A percentile compares a stretch with the other conserved stretches of the same genome.
These are phyloP conservation scores for maize (Zea mays) DNA, from an alignment of 176 grass and related monocot species.

Conservation along the genomic window Zm-B73-REFERENCE-NAM-5.0 NC_050096.1:300693501-300694000, in stretches of 20 bases:
- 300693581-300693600: neutral
- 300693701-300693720: neutral
- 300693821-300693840: neutral
- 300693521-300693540: neutral
- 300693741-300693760: neutral
- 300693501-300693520: neutral
- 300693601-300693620: neutral
- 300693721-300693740: slow-evolving; percentile 3
- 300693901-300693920: too few species aligned
- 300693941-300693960: neutral
- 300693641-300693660: neutral
- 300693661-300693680: neutral
- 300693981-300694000: neutral
- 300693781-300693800: neutral
- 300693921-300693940: neutral
- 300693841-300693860: slow-evolving; percentile 3
- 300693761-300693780: neutral
- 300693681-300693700: neutral
- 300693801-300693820: neutral
- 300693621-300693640: neutral
- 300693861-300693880: neutral
- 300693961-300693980: neutral
- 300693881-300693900: neutral
- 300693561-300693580: slow-evolving; percentile 21
- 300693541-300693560: neutral